Evolutionary conservation across 2,329 filamentous ascomycete species (phyloP).

Genomic region (Diplodia sapinea): DNA sequence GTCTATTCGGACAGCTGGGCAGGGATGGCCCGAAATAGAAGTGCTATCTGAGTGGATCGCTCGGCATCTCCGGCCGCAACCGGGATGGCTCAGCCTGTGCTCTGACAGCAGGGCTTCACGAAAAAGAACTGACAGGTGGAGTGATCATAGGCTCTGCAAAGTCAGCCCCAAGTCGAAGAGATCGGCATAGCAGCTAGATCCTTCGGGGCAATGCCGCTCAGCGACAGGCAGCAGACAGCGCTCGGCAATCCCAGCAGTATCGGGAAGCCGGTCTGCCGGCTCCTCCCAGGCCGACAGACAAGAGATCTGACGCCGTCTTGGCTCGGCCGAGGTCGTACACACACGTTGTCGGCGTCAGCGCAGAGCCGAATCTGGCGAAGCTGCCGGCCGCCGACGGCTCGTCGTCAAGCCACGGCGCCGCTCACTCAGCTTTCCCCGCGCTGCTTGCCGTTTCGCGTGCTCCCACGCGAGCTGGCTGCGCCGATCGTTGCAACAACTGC

Average conservation of each 20-base stretch:
- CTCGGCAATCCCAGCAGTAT: conserved; percentile 2
- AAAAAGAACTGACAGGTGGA: not conserved
- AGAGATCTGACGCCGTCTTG: conserved; percentile 15
- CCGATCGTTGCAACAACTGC: conserved; percentile 8
- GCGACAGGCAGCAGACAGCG: conserved; percentile 12
- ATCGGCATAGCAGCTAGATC: conserved; percentile 13
- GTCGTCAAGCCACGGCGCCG: not conserved
- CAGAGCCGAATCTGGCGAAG: conserved; percentile 1
- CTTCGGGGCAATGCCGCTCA: conserved; percentile 7
- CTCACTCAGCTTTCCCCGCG: conserved; percentile 22
- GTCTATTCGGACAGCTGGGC: not conserved
- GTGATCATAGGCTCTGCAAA: conserved; percentile 1
- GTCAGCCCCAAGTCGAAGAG: not conserved
- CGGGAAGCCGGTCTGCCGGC: conserved; percentile 13
- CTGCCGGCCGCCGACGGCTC: not conserved
- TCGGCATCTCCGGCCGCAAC: not conserved
- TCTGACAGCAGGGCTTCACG: not conserved
- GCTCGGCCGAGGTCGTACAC: conserved; percentile 19
- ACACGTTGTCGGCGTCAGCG: not conserved
- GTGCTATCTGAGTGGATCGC: not conserved
- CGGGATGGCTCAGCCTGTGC: not conserved
- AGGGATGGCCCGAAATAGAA: conserved; percentile 24
- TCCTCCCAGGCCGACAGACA: conserved; percentile 2
- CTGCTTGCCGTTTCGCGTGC: not conserved
- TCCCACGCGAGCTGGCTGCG: not conserved